Evolutionary conservation across 148 eudicot genomes (phyloP), one percentile per base, ranked within the genome.

Genomic region (Limonium bicolor): DNA sequence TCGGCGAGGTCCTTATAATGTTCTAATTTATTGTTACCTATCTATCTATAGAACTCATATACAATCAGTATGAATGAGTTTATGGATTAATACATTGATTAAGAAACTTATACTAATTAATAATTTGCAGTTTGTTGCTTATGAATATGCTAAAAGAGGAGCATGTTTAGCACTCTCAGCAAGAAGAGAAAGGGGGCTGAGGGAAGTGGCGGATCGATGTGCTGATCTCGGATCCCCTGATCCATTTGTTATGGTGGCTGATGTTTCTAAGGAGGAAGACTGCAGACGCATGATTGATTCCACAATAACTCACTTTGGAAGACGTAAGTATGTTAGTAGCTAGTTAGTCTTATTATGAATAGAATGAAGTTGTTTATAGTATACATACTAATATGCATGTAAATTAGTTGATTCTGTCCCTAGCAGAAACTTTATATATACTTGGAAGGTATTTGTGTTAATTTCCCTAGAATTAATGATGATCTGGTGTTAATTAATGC

Each of bases 161-260:
- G 68, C 68, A 8, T 51, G 29, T 4, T 35, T 63, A 28, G 68
- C 23, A 5, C 34, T 63, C 13, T 52, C 54, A 6, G 68, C 68
- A 7, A 24, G 68, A 32, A 58, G 68, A 59, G 35, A 46, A 38
- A 20, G 41, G 5, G 49, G 46, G 0, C 50, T 63, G 15, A 13
- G 12, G 17, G 42, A 51, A 24, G 68, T 63, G 6, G 63, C 68
- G 4, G 30, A 58, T 15, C 32, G 6, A 10, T 62, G 58, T 4
- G 44, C 47, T 6, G 39, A 22, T 16, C 46, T 56, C 2, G 68
- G 68, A 21, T 52, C 68, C 2, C 58, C 68, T 0, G 53, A 63
- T 27, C 62, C 57, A 5, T 20, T 63, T 20, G 32, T 50, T 30
- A 19, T 63, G 28, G 1, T 37, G 4, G 53, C 58, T 2, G 68